phyloP scores from a whole-genome alignment of 1,284 basidiomycete genomes.

The Sphaerobolus stellatus region DNA sequence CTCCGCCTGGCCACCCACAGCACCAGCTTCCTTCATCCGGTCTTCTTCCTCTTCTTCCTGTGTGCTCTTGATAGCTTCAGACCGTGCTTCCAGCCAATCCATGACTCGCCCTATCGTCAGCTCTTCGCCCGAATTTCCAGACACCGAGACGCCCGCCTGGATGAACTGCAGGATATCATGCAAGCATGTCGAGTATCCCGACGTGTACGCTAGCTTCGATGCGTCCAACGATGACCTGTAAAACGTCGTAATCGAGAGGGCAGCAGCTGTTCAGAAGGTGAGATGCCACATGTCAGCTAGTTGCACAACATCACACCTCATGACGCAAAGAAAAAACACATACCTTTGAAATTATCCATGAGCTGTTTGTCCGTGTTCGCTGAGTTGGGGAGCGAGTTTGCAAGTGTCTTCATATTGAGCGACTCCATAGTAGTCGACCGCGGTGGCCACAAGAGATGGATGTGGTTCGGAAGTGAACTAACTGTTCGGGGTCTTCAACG shows the following conservation, averaged over 20 bases:
- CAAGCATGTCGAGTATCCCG: conserved; percentile 73
- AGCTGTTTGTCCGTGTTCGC: conserved; percentile 72
- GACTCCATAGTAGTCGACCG: too few species aligned
- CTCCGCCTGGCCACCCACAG: not conserved
- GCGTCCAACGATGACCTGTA: conserved; percentile 72
- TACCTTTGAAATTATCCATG: conserved; percentile 78
- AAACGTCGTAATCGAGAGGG: conserved; percentile 76
- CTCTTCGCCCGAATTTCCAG: conserved; percentile 42
- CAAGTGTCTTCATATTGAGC: conserved; percentile 66
- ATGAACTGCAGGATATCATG: conserved; percentile 76
- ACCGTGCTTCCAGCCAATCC: conserved; percentile 73
- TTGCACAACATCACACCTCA: too few species aligned
- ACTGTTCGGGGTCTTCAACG: too few species aligned
- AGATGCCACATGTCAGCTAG: not conserved
- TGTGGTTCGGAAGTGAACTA: too few species aligned
- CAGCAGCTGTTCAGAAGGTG: conserved; percentile 53
- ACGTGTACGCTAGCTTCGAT: conserved; percentile 73
- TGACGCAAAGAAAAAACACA: conserved; percentile 11
- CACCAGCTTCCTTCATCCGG: conserved; percentile 32
- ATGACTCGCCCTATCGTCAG: conserved; percentile 74
- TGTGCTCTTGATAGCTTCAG: conserved; percentile 66
- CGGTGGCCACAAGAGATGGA: too few species aligned
- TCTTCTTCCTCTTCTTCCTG: conserved; percentile 80
- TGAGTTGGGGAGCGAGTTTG: conserved; percentile 65
- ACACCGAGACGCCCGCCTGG: conserved; percentile 69